Percentiles rank a stretch among this genome's conserved stretches.
Conservation (phyloP, 2,329 filamentous ascomycete genomes). For the Ophiognomonia clavigignenti-juglandacearum region DNA sequence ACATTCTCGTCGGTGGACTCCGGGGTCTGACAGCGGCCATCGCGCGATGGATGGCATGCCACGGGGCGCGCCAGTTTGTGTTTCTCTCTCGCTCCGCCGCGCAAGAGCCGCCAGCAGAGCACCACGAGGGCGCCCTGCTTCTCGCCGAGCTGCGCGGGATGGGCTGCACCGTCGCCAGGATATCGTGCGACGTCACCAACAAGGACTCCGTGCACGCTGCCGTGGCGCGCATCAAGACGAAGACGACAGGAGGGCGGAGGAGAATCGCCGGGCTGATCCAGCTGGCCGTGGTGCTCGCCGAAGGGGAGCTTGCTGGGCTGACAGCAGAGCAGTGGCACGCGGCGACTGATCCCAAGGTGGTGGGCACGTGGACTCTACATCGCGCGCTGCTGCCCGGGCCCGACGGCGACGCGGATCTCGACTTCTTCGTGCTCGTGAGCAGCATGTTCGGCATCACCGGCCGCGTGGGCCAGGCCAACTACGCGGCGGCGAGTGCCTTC, state of each 20-base stretch:
- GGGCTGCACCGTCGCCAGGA: slow-evolving; percentile 1
- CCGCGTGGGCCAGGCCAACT: background rate
- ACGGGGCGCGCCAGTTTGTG: background rate
- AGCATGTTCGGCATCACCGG: background rate
- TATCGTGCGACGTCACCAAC: background rate
- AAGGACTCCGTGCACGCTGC: background rate
- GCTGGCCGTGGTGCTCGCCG: slow-evolving; percentile 5
- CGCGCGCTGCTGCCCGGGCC: too few relatives aligned
- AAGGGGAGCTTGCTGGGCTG: slow-evolving; percentile 18
- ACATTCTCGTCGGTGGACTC: slow-evolving; percentile 2
- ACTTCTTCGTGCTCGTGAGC: background rate
- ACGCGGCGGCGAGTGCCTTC: background rate
- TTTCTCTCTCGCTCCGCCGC: slow-evolving; percentile 7
- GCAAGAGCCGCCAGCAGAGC: background rate
- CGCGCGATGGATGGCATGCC: slow-evolving; percentile 5
- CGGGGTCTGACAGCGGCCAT: slow-evolving; percentile 2
- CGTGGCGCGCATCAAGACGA: background rate
- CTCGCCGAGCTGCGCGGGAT: background rate
- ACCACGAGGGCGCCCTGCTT: too few relatives aligned
- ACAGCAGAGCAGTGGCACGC: slow-evolving; percentile 24
- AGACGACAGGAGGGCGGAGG: background rate
- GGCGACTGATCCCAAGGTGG: slow-evolving; percentile 17
- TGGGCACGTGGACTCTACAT: slow-evolving; percentile 11
- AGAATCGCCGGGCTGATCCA: too few relatives aligned
- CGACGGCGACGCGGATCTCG: background rate